Evolutionary conservation across 2,329 filamentous ascomycete genomes (phyloP).

Genomic region (Fusarium irregulare): DNA sequence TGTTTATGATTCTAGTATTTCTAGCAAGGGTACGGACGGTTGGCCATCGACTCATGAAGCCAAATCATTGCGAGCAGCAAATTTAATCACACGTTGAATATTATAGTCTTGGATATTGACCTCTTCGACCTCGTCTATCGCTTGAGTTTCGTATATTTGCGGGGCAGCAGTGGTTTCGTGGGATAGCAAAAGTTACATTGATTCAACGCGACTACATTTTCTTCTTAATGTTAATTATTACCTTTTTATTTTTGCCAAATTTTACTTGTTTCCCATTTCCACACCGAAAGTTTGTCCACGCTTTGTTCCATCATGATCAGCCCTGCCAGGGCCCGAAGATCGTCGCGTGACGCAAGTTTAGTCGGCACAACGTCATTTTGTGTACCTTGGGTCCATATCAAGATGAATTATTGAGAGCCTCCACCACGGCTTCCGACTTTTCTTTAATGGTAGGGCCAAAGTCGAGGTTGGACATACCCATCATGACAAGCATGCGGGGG

Average conservation of each 20-base stretch:
- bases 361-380: constrained; percentile 21
- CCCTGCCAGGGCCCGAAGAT: constrained; percentile 12
- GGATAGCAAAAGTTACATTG: not conserved
- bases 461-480: constrained; percentile 48
- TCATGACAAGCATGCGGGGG: constrained; percentile 47
- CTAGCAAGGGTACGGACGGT: not conserved
- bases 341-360: constrained; percentile 16
- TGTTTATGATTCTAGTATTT: constrained; percentile 11
- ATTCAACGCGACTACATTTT: not conserved
- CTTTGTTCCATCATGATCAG: constrained; percentile 5
- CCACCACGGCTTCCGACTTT: constrained; percentile 45
- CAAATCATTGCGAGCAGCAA: not conserved
- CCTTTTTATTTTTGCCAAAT: not conserved
- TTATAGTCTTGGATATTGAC: not conserved
- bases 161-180: not conserved
- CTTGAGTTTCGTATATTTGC: not conserved
- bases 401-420: constrained; percentile 23
- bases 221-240: not conserved
- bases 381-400: not conserved
- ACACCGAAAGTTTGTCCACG: not conserved
- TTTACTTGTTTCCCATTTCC: not conserved
- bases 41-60: constrained; percentile 1
- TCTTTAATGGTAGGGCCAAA: constrained; percentile 46
- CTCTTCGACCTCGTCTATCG: not conserved
- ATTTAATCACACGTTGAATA: not conserved